Percentiles rank a stretch among this genome's conserved stretches.
These are phyloP conservation scores for Excoecaria cochinchinensis DNA, from an alignment of 345 rosid species.

Conservation along the genomic window DNA sequence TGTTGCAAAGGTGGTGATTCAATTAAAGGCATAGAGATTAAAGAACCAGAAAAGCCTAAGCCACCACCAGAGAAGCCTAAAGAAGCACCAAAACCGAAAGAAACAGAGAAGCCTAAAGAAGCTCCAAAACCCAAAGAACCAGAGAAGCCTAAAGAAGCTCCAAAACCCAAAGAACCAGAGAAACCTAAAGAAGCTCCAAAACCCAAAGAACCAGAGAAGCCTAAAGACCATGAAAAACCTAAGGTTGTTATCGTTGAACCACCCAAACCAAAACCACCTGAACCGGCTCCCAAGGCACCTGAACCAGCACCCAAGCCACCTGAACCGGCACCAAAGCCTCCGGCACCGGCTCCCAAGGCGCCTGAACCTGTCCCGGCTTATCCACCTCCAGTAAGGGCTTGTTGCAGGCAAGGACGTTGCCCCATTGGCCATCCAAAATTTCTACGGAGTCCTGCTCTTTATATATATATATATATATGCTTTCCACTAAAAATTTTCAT, in stretches of 20 bases:
- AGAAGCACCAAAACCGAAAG: not conserved
- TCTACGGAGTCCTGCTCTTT: too few relatives aligned
- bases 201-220: not conserved
- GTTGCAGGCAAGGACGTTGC: not conserved
- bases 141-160: not conserved
- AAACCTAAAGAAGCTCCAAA: too few relatives aligned
- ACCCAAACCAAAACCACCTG: not conserved
- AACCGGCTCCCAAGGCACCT: not conserved
- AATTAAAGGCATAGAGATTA: constrained; percentile 54
- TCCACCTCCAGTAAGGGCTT: not conserved
- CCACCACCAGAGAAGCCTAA: not conserved
- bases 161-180: constrained; percentile 1
- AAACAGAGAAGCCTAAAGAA: constrained; percentile 1
- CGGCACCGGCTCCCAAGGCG: not conserved
- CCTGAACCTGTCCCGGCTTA: not conserved
- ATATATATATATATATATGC: too few relatives aligned
- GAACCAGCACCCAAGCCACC: not conserved
- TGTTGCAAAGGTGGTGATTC: constrained; percentile 54
- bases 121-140: constrained; percentile 5
- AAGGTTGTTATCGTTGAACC: not conserved
- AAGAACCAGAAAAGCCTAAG: constrained; percentile 27
- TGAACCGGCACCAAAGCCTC: constrained; percentile 1
- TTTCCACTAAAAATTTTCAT: too few relatives aligned
- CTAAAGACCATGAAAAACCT: not conserved
- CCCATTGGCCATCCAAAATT: too few relatives aligned